Evolutionary conservation across 495 filamentous ascomycete species (phyloP).

Genomic region (Pseudoneurospora amorphoporcata): DNA sequence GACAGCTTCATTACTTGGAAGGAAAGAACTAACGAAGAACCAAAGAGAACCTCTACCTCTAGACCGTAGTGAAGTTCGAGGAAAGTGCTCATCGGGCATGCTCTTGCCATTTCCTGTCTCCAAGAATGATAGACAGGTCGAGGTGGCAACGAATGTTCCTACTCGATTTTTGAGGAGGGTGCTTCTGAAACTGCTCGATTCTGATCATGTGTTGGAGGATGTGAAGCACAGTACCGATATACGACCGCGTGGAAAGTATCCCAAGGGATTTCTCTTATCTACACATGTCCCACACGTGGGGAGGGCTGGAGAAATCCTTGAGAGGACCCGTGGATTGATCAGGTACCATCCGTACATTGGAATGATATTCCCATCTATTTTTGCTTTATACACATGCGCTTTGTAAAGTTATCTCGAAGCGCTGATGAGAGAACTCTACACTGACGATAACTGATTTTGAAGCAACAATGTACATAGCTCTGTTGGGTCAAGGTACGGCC

Average conservation of each 20-base stretch:
- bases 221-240: too few species aligned
- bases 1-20: background rate
- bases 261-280: too few species aligned
- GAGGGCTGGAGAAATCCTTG: too few species aligned
- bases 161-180: too few species aligned
- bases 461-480: background rate
- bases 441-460: background rate
- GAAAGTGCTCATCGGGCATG: background rate
- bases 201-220: too few species aligned
- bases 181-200: too few species aligned
- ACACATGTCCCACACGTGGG: too few species aligned
- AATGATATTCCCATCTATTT: background rate
- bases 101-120: background rate
- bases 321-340: too few species aligned
- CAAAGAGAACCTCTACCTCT: background rate
- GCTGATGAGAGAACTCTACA: background rate
- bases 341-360: too few species aligned
- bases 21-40: background rate
- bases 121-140: background rate
- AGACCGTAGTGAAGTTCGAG: background rate
- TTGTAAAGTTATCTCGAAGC: background rate
- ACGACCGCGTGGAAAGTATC: too few species aligned
- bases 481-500: background rate
- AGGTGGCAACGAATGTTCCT: too few species aligned
- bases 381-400: background rate